These are phyloP conservation scores for Artemisia tridentata DNA, from an alignment of 129 eudicot species.

Conservation along the genomic window DNA sequence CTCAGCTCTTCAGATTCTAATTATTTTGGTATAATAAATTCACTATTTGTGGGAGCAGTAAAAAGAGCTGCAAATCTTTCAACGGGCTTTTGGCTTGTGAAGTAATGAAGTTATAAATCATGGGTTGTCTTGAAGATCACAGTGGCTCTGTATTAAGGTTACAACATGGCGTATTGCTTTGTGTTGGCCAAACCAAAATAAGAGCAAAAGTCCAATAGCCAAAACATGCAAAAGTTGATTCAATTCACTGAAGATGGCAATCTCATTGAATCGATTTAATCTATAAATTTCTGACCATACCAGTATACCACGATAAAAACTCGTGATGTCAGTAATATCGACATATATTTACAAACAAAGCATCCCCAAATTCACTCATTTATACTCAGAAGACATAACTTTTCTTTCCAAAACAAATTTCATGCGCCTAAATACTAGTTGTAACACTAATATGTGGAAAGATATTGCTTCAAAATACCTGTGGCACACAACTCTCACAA, in stretches of 20 bases:
- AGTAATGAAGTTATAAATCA: no score
- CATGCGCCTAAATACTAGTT: conserved; percentile 13
- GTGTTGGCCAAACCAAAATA: no score
- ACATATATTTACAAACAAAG: conserved; percentile 24
- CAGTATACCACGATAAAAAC: conserved; percentile 1
- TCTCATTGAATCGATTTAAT: no score
- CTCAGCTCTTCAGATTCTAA: no score
- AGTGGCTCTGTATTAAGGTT: no score
- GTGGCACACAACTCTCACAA: neutral
- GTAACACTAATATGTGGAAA: conserved; percentile 2
- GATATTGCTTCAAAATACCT: neutral
- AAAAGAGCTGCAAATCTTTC: conserved; percentile 1
- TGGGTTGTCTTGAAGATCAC: no score
- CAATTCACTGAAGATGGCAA: no score
- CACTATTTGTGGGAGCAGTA: neutral
- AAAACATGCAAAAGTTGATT: no score
- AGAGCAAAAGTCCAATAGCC: no score
- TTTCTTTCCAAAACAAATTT: neutral
- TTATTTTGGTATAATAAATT: no score
- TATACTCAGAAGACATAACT: neutral
- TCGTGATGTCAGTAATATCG: neutral
- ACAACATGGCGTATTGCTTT: no score
- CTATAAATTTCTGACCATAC: neutral
- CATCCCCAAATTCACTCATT: conserved; percentile 20
- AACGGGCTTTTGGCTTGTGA: neutral